phyloP scores from a whole-genome alignment of 768 basidiomycete species.

The Lactarius tabidus region DNA sequence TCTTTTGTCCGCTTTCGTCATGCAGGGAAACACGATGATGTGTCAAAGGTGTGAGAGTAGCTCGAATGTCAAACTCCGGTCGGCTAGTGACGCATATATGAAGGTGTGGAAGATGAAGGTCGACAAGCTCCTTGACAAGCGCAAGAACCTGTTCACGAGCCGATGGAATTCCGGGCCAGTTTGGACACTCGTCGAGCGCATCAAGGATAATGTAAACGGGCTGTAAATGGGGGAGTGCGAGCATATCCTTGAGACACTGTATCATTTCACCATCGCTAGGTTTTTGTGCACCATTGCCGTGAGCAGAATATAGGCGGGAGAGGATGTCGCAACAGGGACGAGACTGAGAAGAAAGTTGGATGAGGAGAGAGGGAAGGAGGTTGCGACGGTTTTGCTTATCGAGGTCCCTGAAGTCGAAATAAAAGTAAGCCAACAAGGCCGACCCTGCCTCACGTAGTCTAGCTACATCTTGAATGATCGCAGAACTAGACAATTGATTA shows the following conservation, averaged over 20 bases:
- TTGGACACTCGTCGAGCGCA: background rate
- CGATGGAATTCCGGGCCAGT: background rate
- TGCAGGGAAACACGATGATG: background rate
- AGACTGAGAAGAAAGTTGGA: background rate
- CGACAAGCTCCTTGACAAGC: background rate
- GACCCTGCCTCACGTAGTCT: background rate
- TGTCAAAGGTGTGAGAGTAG: background rate
- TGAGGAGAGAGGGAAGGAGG: background rate
- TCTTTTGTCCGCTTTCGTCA: background rate
- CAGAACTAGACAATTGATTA: background rate
- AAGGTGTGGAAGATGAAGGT: background rate
- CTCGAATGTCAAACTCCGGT: background rate
- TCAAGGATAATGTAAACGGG: background rate
- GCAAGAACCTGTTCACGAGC: background rate
- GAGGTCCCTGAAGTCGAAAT: background rate
- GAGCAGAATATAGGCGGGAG: background rate
- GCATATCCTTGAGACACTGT: background rate
- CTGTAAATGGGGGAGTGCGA: background rate
- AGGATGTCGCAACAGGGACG: background rate
- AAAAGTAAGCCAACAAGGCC: background rate
- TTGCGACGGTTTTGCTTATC: background rate
- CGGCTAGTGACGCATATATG: background rate
- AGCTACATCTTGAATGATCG: background rate
- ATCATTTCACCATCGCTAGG: background rate
- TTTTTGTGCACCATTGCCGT: background rate